phyloP scores from a whole-genome alignment of 73 alveolate species.

The Paramecium primaurelia region DNA sequence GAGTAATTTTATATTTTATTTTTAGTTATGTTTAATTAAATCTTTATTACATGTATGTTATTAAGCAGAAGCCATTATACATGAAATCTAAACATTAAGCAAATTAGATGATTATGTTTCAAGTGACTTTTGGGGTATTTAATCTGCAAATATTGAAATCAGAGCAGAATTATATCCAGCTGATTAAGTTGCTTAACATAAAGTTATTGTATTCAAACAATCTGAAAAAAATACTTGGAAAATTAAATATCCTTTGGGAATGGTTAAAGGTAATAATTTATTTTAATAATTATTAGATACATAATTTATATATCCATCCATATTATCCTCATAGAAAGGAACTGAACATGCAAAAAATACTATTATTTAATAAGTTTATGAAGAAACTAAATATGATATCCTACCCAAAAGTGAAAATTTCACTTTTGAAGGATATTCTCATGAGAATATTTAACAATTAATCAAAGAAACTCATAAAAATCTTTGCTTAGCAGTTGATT shows the following conservation, averaged over 20 bases:
- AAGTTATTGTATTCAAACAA: not conserved
- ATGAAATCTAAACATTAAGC: not conserved
- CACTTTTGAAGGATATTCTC: not conserved
- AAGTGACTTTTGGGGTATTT: slow-evolving; percentile 19
- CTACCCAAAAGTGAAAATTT: not conserved
- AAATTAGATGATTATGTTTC: not conserved
- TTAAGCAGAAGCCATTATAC: not conserved
- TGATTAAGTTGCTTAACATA: not conserved
- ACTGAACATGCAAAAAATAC: slow-evolving; percentile 35
- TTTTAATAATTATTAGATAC: not conserved
- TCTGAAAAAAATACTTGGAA: not conserved
- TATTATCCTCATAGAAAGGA: not conserved
- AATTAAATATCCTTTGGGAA: slow-evolving; percentile 40
- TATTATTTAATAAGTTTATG: not conserved
- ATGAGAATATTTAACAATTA: slow-evolving; percentile 10
- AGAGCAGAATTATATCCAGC: not conserved
- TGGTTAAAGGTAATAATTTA: slow-evolving; percentile 27
- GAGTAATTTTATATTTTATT: not conserved
- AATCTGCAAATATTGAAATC: not conserved
- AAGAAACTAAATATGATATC: not conserved
- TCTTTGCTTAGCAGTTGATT: not conserved
- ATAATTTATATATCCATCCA: not conserved
- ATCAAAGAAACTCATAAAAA: not conserved
- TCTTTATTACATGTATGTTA: slow-evolving; percentile 18
- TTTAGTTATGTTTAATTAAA: slow-evolving; percentile 17